Evolutionary conservation across 768 basidiomycete genomes (phyloP), one percentile per base, ranked within the genome.

Genomic region (Cystobasidium onofrii): DNA sequence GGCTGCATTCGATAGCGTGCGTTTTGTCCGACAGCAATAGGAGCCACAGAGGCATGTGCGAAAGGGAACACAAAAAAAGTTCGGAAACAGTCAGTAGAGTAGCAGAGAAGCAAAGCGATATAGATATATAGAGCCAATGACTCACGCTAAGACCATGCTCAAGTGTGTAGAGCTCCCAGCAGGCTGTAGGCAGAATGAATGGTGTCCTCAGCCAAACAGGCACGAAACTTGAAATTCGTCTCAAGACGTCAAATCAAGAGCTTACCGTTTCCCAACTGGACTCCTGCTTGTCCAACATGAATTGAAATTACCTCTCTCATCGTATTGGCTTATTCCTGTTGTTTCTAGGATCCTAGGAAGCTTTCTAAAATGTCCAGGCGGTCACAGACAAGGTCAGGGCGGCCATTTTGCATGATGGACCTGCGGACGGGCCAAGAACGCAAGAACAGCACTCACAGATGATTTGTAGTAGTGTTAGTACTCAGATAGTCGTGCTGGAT

Each of bases 131-230:
- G 23, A 23, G 33, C 6, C 6, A 60, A 55, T 69, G 34, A 85
- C 89, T 84, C 82, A 96, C 95, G 82, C 90, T 94, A 74, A 99
- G 85, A 81, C 94, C 94, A 83, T 98, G 96, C 83, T 99, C 96
- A 79, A 96, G 88, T 80, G 93, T 96, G 85, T 99, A 99, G 75
- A 98, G 87, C 84, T 85, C 84, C 92, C 95, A 96, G 84, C 93
- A 99, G 81, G 96, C 95, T 83, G 98, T 98, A 81, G 95, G 94
- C 80, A 84, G 83, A 75, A 82, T 79, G 80, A 77, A 79, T 78
- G 52, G 25, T 36, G 3, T 23, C 67, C 18, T 31, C 46, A 33
- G 41, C 63, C 9, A 50, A 50, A 39, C 39, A n/a, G 7, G 41
- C 41, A n/a, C 46, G 46, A 43, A 43, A 43, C 41, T 43, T 18